Evolutionary conservation across 148 eudicot genomes (phyloP).

Genomic region (Persicaria maculosa): DNA sequence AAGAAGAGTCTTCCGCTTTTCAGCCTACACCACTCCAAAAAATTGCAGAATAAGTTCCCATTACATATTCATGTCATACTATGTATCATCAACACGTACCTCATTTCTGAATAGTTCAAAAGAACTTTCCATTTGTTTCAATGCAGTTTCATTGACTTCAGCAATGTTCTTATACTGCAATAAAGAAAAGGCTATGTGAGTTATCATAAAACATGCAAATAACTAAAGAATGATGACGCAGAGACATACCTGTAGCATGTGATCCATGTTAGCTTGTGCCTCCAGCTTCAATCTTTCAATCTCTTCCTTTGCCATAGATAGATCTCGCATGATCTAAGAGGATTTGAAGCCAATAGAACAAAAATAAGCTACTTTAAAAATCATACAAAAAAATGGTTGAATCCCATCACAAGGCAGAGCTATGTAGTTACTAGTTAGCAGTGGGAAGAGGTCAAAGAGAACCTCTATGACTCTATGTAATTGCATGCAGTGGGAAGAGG

Average conservation of each 20-base stretch:
- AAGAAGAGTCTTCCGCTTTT: conserved; percentile 50
- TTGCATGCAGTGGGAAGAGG: too few species aligned
- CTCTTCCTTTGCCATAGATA: conserved; percentile 42
- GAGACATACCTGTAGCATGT: conserved; percentile 55
- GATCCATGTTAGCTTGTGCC: conserved; percentile 60
- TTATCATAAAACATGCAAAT: neutral
- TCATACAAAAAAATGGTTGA: neutral
- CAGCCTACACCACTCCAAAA: conserved; percentile 29
- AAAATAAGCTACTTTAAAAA: neutral
- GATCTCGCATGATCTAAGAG: conserved; percentile 27
- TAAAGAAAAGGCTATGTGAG: neutral
- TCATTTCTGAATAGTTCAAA: conserved; percentile 61
- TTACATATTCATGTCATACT: neutral
- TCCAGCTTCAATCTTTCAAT: conserved; percentile 66
- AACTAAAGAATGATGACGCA: neutral
- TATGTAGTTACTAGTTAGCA: too few species aligned
- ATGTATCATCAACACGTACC: conserved; percentile 22
- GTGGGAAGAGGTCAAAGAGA: too few species aligned
- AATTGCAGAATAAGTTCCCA: neutral
- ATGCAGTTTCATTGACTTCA: conserved; percentile 73
- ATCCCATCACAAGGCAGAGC: neutral
- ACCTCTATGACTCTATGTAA: too few species aligned
- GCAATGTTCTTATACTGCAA: conserved; percentile 89
- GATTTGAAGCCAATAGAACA: neutral
- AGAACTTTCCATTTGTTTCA: conserved; percentile 74